phyloP scores from a whole-genome alignment of 345 rosid genomes.

The Odontarrhena argentea region DNA sequence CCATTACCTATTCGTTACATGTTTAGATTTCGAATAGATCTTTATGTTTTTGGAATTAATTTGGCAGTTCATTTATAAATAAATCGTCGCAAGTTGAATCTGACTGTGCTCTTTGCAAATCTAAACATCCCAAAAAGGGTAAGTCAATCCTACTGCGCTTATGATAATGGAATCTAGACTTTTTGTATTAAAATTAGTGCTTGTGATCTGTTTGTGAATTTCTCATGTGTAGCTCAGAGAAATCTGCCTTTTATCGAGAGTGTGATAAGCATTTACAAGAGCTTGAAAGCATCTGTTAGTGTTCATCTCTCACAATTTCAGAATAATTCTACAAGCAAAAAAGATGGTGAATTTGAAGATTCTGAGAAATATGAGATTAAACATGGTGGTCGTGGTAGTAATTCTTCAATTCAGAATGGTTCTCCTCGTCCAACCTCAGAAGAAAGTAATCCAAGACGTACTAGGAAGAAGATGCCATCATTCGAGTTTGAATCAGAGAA shows the following conservation, averaged over 20 bases:
- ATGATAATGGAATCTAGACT: background rate
- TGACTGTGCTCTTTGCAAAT: constrained; percentile 62
- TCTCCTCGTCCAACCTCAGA: constrained; percentile 35
- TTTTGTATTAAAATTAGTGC: background rate
- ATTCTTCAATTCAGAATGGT: constrained; percentile 26
- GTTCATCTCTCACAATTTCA: constrained; percentile 40
- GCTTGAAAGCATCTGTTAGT: constrained; percentile 55
- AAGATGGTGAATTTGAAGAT: constrained; percentile 27
- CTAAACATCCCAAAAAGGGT: constrained; percentile 47
- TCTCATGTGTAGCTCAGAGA: constrained; percentile 54
- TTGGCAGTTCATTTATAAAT: constrained; percentile 60
- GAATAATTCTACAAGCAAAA: constrained; percentile 31
- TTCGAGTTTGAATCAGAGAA: constrained; percentile 42
- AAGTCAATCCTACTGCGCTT: background rate
- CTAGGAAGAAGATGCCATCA: constrained; percentile 44
- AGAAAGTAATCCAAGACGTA: constrained; percentile 29
- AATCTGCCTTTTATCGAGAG: constrained; percentile 56
- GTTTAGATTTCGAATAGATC: background rate
- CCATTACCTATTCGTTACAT: background rate
- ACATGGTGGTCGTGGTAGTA: constrained; percentile 22
- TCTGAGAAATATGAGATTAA: constrained; percentile 32
- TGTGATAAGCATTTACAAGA: constrained; percentile 63
- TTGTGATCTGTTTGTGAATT: background rate
- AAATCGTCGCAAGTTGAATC: constrained; percentile 39
- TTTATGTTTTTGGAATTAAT: background rate